Percentiles rank a stretch among this genome's conserved stretches.
Evolutionary conservation across 305 asterid genomes (phyloP).

Genomic region (Fraxinus sp.): DNA sequence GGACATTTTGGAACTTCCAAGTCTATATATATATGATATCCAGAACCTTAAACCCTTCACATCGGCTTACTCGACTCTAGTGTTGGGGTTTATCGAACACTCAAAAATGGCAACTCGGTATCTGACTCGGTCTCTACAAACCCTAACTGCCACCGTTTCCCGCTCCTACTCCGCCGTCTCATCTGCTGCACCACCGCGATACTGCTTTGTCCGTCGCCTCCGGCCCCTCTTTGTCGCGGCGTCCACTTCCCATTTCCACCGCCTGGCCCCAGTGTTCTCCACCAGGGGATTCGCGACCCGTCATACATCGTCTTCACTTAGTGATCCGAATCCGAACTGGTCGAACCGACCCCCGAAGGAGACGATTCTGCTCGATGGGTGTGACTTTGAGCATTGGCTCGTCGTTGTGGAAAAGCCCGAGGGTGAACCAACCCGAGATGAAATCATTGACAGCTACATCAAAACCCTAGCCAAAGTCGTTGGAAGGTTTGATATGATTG

Average conservation of each 20-base stretch:
- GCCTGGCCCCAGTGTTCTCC: slow-evolving; percentile 32
- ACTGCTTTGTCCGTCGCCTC: slow-evolving; percentile 47
- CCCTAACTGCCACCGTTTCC: slow-evolving; percentile 27
- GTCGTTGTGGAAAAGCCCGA: slow-evolving; percentile 89
- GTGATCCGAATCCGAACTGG: slow-evolving; percentile 86
- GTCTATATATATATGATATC: neutral
- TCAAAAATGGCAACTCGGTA: slow-evolving; percentile 61
- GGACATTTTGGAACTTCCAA: slow-evolving; percentile 9
- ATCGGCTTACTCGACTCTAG: neutral
- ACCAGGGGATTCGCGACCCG: slow-evolving; percentile 61
- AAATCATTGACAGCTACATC: slow-evolving; percentile 69
- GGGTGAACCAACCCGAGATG: slow-evolving; percentile 71
- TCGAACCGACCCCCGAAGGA: slow-evolving; percentile 90
- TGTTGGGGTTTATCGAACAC: slow-evolving; percentile 37
- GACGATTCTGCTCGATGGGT: slow-evolving; percentile 89
- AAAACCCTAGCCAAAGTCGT: slow-evolving; percentile 65
- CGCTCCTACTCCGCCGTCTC: slow-evolving; percentile 44
- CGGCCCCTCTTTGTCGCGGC: slow-evolving; percentile 63
- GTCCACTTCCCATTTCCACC: slow-evolving; percentile 31
- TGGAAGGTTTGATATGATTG: slow-evolving; percentile 57
- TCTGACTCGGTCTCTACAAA: slow-evolving; percentile 48
- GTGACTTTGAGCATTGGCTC: slow-evolving; percentile 99
- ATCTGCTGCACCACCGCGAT: slow-evolving; percentile 30
- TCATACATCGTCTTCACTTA: slow-evolving; percentile 61
- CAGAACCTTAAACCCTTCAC: slow-evolving; percentile 12